These are phyloP conservation scores for Apophysomyces variabilis DNA, from an alignment of 371 early-diverging fungal genomes.

Conservation along the genomic window DNA sequence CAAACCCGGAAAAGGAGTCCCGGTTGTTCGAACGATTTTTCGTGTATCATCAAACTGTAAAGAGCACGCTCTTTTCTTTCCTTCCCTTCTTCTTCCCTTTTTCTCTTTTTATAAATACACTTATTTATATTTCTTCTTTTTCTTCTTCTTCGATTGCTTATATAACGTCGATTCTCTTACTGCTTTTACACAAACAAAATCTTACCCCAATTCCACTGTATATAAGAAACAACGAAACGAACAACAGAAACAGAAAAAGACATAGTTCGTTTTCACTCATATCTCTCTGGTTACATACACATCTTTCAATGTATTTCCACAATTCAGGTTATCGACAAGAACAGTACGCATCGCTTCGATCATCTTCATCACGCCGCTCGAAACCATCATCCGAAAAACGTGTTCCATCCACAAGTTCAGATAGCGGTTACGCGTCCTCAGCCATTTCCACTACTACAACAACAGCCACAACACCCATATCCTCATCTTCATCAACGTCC, in stretches of 20 bases:
- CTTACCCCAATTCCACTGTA: no score
- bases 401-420: constrained; percentile 29
- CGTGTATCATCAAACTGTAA: not conserved
- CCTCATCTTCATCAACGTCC: no score
- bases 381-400: constrained; percentile 17
- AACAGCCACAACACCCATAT: not conserved
- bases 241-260: not conserved
- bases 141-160: not conserved
- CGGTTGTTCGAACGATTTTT: constrained; percentile 8
- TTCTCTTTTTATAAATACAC: constrained; percentile 1
- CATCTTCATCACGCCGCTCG: constrained; percentile 2
- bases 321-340: constrained; percentile 45
- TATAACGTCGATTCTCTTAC: not conserved
- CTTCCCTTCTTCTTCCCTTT: not conserved
- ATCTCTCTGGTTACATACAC: not conserved
- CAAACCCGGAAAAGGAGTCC: not conserved
- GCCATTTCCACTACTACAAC: constrained; percentile 29
- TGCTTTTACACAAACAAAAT: not conserved
- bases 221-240: not conserved
- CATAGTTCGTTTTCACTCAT: not conserved
- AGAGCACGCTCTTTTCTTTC: not conserved
- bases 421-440: constrained; percentile 48
- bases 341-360: constrained; percentile 34
- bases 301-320: constrained; percentile 39
- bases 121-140: not conserved